Conservation (phyloP, 2,329 filamentous ascomycete species). For the Cladosporium sp. region DNA sequence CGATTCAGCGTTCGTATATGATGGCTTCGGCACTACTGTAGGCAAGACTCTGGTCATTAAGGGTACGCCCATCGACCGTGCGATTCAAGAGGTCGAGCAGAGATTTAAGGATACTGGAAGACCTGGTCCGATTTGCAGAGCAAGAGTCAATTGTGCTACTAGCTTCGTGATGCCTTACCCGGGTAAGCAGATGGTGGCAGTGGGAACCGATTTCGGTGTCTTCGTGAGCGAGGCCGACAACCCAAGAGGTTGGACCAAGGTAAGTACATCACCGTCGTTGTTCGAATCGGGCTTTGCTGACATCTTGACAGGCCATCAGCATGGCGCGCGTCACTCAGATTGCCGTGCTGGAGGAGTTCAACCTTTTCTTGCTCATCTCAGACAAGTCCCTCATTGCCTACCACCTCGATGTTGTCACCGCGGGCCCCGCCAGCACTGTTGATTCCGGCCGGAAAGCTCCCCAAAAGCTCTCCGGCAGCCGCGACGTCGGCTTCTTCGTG, state of each 20-base stretch:
- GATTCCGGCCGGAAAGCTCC: constrained; percentile 82
- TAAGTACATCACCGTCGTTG: constrained; percentile 44
- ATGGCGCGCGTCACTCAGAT: constrained; percentile 81
- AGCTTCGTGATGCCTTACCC: constrained; percentile 72
- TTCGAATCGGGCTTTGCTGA: constrained; percentile 1
- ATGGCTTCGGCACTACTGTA: constrained; percentile 49
- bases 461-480: constrained; percentile 78
- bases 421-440: constrained; percentile 35
- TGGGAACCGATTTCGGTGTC: constrained; percentile 93
- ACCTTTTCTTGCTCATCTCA: constrained; percentile 82
- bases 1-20: constrained; percentile 85
- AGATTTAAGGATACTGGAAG: constrained; percentile 62
- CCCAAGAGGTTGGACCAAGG: constrained; percentile 84
- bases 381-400: constrained; percentile 92
- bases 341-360: constrained; percentile 92
- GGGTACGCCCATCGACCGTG: constrained; percentile 85
- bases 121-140: constrained; percentile 74
- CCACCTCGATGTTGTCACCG: constrained; percentile 76
- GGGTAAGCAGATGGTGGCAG: constrained; percentile 81
- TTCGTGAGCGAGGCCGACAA: constrained; percentile 86
- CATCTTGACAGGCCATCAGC: constrained; percentile 63
- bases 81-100: constrained; percentile 83
- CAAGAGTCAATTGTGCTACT: constrained; percentile 87
- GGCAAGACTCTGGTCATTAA: constrained; percentile 70
- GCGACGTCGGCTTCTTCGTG: constrained; percentile 95